A percentile compares a stretch with the other conserved stretches of the same genome.
Conservation (phyloP, 768 basidiomycete genomes). For the Lentinula sp. region DNA sequence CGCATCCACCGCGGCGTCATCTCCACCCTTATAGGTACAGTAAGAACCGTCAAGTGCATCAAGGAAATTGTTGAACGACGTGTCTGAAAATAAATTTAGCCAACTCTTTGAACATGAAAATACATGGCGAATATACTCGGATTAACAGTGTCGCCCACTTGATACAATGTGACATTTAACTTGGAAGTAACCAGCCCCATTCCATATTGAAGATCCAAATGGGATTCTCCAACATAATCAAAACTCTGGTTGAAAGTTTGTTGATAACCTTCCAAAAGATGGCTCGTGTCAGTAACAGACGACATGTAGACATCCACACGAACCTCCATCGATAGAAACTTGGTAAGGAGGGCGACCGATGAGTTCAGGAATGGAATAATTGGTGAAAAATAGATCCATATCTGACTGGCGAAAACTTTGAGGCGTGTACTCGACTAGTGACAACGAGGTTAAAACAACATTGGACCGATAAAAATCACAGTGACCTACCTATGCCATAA, state of each 20-base stretch:
- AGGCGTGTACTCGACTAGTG: constrained; percentile 32
- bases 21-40: constrained; percentile 41
- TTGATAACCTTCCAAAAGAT: constrained; percentile 13
- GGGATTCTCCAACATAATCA: constrained; percentile 33
- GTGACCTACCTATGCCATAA: constrained; percentile 29
- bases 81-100: neutral
- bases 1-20: constrained; percentile 30
- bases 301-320: neutral
- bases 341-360: constrained; percentile 25
- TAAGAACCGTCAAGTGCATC: constrained; percentile 37
- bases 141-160: constrained; percentile 27
- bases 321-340: constrained; percentile 29
- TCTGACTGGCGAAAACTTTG: constrained; percentile 30
- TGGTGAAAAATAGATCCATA: constrained; percentile 20
- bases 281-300: neutral
- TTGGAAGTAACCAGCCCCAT: constrained; percentile 34
- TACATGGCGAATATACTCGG: neutral
- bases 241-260: constrained; percentile 23
- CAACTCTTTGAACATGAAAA: constrained; percentile 24
- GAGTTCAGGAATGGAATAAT: constrained; percentile 25
- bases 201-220: constrained; percentile 42
- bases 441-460: neutral
- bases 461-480: neutral
- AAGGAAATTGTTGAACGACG: constrained; percentile 36
- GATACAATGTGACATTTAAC: constrained; percentile 31